Conservation (phyloP, 192 early-diverging fungal genomes). For the Linnemannia zychae region DNA sequence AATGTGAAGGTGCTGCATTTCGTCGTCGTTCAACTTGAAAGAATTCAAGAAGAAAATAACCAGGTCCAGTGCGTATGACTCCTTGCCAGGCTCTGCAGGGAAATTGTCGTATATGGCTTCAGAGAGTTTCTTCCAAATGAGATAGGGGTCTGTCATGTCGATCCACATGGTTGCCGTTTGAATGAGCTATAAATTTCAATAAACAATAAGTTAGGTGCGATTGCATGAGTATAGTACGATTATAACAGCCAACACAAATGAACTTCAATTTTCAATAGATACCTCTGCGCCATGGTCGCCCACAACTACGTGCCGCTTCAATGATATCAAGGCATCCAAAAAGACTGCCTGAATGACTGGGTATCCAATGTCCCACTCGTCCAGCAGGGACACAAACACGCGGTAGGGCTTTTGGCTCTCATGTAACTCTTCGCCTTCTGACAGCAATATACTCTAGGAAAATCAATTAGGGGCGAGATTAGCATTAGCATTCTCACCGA, state of each 20-base stretch:
- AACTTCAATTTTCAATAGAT: background rate
- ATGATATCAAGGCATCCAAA: conserved; percentile 75
- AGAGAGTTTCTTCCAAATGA: conserved; percentile 85
- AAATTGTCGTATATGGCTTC: conserved; percentile 64
- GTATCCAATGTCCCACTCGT: conserved; percentile 86
- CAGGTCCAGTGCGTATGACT: conserved; percentile 65
- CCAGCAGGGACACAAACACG: conserved; percentile 88
- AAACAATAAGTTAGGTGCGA: background rate
- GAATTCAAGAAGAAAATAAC: conserved; percentile 80
- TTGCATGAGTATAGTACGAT: background rate
- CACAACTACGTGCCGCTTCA: conserved; percentile 68
- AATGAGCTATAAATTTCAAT: conserved; percentile 63
- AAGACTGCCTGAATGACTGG: conserved; percentile 81
- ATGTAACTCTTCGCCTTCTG: conserved; percentile 46
- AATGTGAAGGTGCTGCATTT: conserved; percentile 84
- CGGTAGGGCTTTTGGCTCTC: conserved; percentile 78
- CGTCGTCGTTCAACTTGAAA: conserved; percentile 86
- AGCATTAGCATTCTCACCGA: background rate
- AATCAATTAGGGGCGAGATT: background rate
- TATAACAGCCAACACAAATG: background rate
- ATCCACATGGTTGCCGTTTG: conserved; percentile 92
- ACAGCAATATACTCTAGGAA: conserved; percentile 46
- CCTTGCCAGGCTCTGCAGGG: conserved; percentile 44
- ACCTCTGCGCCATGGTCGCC: conserved; percentile 61
- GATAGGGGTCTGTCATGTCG: conserved; percentile 88